Conservation (phyloP, 1,284 basidiomycete genomes). For the Leccinum subrobustum region DNA sequence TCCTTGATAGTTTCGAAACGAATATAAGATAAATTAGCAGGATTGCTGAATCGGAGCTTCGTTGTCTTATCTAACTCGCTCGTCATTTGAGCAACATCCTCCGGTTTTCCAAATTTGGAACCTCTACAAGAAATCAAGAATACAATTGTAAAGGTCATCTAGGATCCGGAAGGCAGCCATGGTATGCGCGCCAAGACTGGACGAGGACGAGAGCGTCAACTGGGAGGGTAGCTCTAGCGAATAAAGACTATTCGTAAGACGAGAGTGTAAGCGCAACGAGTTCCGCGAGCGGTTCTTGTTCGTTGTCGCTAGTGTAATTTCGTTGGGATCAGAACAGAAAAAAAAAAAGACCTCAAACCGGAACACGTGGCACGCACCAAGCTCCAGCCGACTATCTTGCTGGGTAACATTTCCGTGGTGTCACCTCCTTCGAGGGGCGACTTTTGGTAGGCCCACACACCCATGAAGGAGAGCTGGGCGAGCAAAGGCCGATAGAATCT, state of each 20-base stretch:
- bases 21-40: constrained; percentile 37
- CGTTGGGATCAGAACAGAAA: background rate
- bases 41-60: constrained; percentile 41
- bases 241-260: constrained; percentile 59
- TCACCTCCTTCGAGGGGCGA: too few species aligned
- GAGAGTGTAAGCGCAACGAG: constrained; percentile 65
- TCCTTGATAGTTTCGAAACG: constrained; percentile 41
- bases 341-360: background rate
- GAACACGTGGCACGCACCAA: constrained; percentile 30
- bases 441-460: too few species aligned
- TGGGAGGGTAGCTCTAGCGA: constrained; percentile 58
- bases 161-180: background rate
- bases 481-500: too few species aligned
- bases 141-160: background rate
- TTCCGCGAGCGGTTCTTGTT: constrained; percentile 51
- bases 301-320: constrained; percentile 47
- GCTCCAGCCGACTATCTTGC: too few species aligned
- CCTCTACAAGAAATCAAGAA: constrained; percentile 22
- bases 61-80: constrained; percentile 41
- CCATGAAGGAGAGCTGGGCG: too few species aligned
- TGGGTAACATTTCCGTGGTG: too few species aligned
- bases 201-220: constrained; percentile 17
- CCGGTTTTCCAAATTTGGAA: constrained; percentile 35
- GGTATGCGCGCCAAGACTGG: constrained; percentile 4
- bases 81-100: constrained; percentile 38